Evolutionary conservation across 371 early-diverging fungal species (phyloP).

Genomic region (Entomophthora muscae): DNA sequence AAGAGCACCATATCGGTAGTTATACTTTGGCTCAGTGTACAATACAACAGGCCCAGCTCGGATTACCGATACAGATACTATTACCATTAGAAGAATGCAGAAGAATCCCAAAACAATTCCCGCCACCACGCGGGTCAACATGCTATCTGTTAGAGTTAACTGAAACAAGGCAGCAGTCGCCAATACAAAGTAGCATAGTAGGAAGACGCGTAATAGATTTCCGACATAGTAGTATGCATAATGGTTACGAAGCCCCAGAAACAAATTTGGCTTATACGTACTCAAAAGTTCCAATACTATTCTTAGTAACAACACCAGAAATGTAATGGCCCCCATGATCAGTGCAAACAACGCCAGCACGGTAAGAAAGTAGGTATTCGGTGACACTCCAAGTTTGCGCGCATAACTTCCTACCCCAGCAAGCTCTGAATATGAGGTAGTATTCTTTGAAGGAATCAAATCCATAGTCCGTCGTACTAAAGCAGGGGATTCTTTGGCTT

Average conservation of each 20-base stretch:
- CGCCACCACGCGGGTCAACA: constrained; percentile 14
- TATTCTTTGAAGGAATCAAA: constrained; percentile 1
- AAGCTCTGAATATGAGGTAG: not conserved
- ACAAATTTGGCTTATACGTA: constrained; percentile 7
- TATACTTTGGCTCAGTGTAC: constrained; percentile 15
- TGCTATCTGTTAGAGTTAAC: constrained; percentile 14
- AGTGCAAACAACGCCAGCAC: constrained; percentile 2
- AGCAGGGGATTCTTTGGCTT: not conserved
- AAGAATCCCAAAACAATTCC: constrained; percentile 13
- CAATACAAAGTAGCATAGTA: constrained; percentile 15
- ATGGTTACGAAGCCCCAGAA: constrained; percentile 14
- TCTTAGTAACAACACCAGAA: not conserved
- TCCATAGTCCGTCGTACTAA: not conserved
- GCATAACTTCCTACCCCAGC: constrained; percentile 3
- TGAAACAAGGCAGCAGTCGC: constrained; percentile 18
- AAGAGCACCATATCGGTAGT: constrained; percentile 16
- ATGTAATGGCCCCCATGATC: constrained; percentile 1
- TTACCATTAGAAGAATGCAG: constrained; percentile 5
- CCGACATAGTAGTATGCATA: constrained; percentile 16
- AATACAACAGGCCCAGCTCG: constrained; percentile 16
- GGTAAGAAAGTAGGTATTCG: constrained; percentile 6
- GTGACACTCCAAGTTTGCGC: not conserved
- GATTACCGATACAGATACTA: constrained; percentile 5
- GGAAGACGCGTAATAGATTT: constrained; percentile 12
- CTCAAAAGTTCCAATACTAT: not conserved